Percentiles rank a stretch among this genome's conserved stretches.
Evolutionary conservation across 176 grass and related monocot species (phyloP).

Genomic region (Rhynchospora tenuis): DNA sequence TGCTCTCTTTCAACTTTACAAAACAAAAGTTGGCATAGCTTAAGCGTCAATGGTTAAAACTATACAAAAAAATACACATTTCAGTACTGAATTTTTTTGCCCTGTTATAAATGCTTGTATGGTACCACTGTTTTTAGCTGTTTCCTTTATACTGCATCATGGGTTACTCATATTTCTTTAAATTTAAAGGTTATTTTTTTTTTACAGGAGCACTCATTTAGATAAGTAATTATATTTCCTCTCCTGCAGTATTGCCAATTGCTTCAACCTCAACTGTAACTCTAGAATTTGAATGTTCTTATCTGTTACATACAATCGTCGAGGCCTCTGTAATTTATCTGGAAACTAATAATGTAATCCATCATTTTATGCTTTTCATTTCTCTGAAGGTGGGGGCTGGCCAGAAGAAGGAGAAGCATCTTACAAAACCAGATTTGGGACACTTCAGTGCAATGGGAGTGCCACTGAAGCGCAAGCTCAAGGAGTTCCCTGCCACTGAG

Average conservation of each 20-base stretch:
- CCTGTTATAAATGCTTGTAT: not conserved
- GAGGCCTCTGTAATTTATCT: slow-evolving; percentile 4
- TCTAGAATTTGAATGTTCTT: not conserved
- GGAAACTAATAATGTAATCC: not conserved
- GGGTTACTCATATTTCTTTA: not conserved
- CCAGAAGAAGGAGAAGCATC: slow-evolving; percentile 88
- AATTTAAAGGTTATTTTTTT: too few species aligned
- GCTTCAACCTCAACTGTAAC: too few species aligned
- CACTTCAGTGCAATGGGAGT: slow-evolving; percentile 86
- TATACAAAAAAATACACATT: too few species aligned
- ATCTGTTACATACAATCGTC: slow-evolving; percentile 2
- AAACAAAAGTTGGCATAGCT: not conserved
- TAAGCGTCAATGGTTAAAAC: too few species aligned
- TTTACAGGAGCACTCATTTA: not conserved
- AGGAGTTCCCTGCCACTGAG: slow-evolving; percentile 85
- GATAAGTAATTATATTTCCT: too few species aligned
- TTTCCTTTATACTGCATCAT: not conserved
- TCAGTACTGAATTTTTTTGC: not conserved
- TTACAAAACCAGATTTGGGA: slow-evolving; percentile 77
- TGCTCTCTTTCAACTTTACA: not conserved
- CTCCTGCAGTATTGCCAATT: too few species aligned
- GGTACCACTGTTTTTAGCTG: not conserved
- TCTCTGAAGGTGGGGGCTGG: too few species aligned
- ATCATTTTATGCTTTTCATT: too few species aligned
- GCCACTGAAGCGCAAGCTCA: slow-evolving; percentile 87